Evolutionary conservation across 306 rosid genomes (phyloP).

Genomic region (peach (Prunus persica)): Prunus_persica_NCBIv2 NC_034016.1:432501-433000

Average conservation of each 20-base stretch:
- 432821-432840: constrained; percentile 20
- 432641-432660: neutral
- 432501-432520: neutral
- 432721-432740: neutral
- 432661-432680: constrained; percentile 8
- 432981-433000: constrained; percentile 4
- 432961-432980: constrained; percentile 11
- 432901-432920: constrained; percentile 7
- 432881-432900: neutral
- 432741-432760: neutral
- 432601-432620: too few species aligned
- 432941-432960: constrained; percentile 4
- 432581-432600: constrained; percentile 8
- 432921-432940: constrained; percentile 7
- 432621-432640: too few species aligned
- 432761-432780: constrained; percentile 2
- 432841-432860: constrained; percentile 15
- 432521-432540: constrained; percentile 10
- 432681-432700: neutral
- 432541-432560: constrained; percentile 1
- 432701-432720: constrained; percentile 9
- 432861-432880: constrained; percentile 14
- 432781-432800: neutral
- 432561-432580: constrained; percentile 7
- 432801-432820: constrained; percentile 6